These are phyloP conservation scores for Ambrosia artemisiifolia DNA, from an alignment of 129 eudicot species.

Conservation along the genomic window DNA sequence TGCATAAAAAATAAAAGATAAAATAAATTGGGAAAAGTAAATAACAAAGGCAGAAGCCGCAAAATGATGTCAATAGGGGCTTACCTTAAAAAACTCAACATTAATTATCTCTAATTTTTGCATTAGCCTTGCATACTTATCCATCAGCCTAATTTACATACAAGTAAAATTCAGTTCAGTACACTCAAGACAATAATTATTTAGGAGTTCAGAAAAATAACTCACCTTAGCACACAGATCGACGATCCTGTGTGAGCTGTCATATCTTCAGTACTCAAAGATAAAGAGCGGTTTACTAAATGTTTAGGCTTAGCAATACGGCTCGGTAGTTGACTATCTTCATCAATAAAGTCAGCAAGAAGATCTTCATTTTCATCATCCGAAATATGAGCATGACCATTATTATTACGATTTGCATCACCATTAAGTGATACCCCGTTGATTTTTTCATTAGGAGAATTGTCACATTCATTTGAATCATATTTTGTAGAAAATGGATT, in stretches of 20 bases:
- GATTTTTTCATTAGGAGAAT: constrained; percentile 34
- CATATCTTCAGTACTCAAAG: constrained; percentile 53
- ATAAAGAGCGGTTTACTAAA: constrained; percentile 42
- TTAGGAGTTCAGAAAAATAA: constrained; percentile 12
- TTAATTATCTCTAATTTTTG: constrained; percentile 87
- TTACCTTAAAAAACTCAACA: constrained; percentile 87
- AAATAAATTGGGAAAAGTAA: background rate
- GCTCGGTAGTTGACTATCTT: constrained; percentile 98
- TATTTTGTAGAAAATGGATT: constrained; percentile 58
- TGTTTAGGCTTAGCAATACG: constrained; percentile 61
- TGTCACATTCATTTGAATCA: constrained; percentile 39
- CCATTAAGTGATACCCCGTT: constrained; percentile 29
- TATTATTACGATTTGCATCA: constrained; percentile 40
- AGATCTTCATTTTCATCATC: constrained; percentile 99
- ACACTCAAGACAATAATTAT: constrained; percentile 9
- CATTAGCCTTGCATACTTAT: constrained; percentile 97
- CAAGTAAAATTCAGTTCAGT: constrained; percentile 19
- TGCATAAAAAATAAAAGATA: background rate
- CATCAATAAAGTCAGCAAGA: constrained; percentile 97
- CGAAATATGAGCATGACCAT: constrained; percentile 46
- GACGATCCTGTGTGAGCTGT: constrained; percentile 87
- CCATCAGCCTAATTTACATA: constrained; percentile 67
- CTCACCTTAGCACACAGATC: constrained; percentile 83
- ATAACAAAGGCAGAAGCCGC: constrained; percentile 1
- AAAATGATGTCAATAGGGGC: constrained; percentile 10